phyloP scores from a whole-genome alignment of 108 stramenopile species.

The Pseudonitzschia pungens region DNA sequence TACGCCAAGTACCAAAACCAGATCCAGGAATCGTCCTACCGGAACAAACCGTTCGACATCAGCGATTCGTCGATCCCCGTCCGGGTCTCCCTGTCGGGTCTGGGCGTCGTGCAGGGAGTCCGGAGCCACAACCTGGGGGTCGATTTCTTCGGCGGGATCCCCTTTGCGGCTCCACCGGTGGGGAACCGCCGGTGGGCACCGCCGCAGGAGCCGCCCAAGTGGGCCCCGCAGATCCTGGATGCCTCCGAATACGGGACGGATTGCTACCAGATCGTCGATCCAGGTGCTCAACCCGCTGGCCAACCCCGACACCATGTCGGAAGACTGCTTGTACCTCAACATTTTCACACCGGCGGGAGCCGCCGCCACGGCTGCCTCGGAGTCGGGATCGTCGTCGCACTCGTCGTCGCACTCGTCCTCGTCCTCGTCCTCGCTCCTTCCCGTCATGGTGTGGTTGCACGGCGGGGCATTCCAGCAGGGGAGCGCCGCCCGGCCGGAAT shows the following conservation, averaged over 20 bases:
- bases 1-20: conserved; percentile 7
- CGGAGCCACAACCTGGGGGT: conserved; percentile 39
- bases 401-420: background rate
- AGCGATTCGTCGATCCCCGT: conserved; percentile 20
- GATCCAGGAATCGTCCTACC: background rate
- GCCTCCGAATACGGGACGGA: conserved; percentile 60
- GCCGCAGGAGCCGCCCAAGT: conserved; percentile 50
- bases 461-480: conserved; percentile 68
- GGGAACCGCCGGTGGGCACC: conserved; percentile 54
- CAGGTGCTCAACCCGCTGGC: conserved; percentile 46
- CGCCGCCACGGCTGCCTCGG: conserved; percentile 20
- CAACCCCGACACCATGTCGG: conserved; percentile 48
- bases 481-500: conserved; percentile 49
- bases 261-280: conserved; percentile 69
- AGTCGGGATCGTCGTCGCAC: background rate
- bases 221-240: conserved; percentile 56
- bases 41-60: background rate
- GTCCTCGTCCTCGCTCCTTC: background rate
- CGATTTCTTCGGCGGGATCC: conserved; percentile 58
- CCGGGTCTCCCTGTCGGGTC: conserved; percentile 15
- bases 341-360: conserved; percentile 65
- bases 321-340: conserved; percentile 80
- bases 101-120: conserved; percentile 48
- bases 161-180: conserved; percentile 63
- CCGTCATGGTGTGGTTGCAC: conserved; percentile 67